A percentile compares a stretch with the other conserved stretches of the same genome.
Conservation (phyloP, 495 filamentous ascomycete genomes). For the Daldinia grandis region DNA sequence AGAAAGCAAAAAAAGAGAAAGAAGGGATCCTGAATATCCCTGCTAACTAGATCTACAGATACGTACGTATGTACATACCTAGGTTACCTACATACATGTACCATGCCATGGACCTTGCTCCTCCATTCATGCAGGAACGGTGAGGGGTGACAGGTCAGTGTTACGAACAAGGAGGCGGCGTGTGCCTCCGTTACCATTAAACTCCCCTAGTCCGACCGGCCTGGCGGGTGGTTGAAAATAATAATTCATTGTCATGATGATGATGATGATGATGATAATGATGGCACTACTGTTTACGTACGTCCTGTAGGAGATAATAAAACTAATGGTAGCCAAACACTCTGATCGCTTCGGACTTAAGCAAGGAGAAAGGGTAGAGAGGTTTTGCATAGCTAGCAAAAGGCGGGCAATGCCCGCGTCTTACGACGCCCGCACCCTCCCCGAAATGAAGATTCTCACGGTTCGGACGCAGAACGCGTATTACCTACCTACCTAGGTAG, state of each 20-base stretch:
- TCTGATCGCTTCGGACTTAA: neutral
- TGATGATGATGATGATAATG: neutral
- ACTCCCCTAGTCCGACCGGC: constrained; percentile 1
- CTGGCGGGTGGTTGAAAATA: constrained; percentile 4
- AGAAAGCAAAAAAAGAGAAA: constrained; percentile 2
- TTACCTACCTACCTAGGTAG: no score
- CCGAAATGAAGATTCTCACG: constrained; percentile 18
- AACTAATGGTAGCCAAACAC: neutral
- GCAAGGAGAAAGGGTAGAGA: neutral
- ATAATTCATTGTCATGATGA: neutral
- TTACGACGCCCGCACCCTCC: neutral
- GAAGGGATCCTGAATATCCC: neutral
- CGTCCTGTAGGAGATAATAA: neutral
- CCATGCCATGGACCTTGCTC: constrained; percentile 8
- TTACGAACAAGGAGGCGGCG: constrained; percentile 15
- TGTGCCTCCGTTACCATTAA: neutral
- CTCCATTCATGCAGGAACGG: constrained; percentile 36
- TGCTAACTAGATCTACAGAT: constrained; percentile 1
- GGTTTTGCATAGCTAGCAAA: neutral
- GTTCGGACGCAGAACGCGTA: no score
- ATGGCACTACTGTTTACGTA: neutral
- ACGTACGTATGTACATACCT: no score
- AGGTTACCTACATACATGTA: neutral
- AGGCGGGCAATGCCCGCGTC: constrained; percentile 4
- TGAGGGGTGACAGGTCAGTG: constrained; percentile 29